Conservation (phyloP, 2,329 filamentous ascomycete species). For the Teratosphaeria nubilosa region DNA sequence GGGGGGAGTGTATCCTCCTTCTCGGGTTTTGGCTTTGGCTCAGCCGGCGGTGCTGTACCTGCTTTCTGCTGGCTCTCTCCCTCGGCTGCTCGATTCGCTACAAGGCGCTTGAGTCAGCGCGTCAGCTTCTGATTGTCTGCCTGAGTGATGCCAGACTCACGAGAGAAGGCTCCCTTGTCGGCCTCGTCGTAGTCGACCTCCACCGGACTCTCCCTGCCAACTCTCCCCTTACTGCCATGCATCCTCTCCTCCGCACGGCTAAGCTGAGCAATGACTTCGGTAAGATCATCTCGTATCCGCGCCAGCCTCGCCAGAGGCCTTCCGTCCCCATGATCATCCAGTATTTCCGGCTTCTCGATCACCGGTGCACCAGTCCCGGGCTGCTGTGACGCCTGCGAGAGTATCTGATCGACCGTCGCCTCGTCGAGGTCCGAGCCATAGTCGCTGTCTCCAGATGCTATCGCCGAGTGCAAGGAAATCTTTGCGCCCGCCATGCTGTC, state of each 20-base stretch:
- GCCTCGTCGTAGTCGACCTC: constrained; percentile 34
- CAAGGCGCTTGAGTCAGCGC: constrained; percentile 21
- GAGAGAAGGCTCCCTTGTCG: constrained; percentile 26
- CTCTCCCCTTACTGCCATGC: not conserved
- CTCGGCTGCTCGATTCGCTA: constrained; percentile 12
- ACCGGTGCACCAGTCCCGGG: not conserved
- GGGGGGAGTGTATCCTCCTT: constrained; percentile 47
- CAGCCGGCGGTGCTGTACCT: not conserved
- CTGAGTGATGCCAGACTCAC: constrained; percentile 18
- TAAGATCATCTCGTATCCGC: constrained; percentile 5
- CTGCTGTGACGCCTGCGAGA: constrained; percentile 32
- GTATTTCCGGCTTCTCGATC: constrained; percentile 14
- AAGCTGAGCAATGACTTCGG: constrained; percentile 2
- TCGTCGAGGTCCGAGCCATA: constrained; percentile 58
- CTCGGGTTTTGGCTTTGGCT: not conserved
- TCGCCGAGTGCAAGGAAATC: not conserved
- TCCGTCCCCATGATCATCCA: constrained; percentile 13
- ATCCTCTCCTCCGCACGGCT: constrained; percentile 1
- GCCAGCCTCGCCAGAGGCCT: constrained; percentile 7
- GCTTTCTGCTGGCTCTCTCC: not conserved
- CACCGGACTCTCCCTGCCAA: constrained; percentile 19
- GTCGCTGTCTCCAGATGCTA: constrained; percentile 36
- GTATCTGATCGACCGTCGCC: constrained; percentile 41
- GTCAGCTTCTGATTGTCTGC: constrained; percentile 18
- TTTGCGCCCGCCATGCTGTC: constrained; percentile 5